Percentiles rank a stretch among this genome's conserved stretches.
These are phyloP conservation scores for Penicillium bialowiezense DNA, from an alignment of 495 filamentous ascomycete genomes.

Conservation along the genomic window DNA sequence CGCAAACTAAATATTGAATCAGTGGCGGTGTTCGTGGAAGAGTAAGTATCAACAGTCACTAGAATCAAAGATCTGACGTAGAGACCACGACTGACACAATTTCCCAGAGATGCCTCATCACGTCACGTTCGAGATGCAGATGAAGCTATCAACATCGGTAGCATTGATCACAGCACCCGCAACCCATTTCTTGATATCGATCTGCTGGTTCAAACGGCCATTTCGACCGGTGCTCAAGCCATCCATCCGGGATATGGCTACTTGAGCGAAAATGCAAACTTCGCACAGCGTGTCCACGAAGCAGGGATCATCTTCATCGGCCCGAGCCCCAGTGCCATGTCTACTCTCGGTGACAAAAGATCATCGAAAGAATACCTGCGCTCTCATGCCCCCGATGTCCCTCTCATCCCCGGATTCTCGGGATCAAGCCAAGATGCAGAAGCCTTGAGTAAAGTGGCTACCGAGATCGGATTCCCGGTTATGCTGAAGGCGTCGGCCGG, in stretches of 20 bases:
- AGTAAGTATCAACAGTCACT: constrained; percentile 19
- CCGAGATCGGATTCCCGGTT: constrained; percentile 76
- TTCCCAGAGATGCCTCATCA: constrained; percentile 17
- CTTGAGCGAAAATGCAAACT: constrained; percentile 50
- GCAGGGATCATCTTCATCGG: constrained; percentile 49
- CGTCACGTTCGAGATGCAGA: constrained; percentile 23
- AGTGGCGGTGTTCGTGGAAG: constrained; percentile 46
- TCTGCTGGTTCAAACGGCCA: constrained; percentile 71
- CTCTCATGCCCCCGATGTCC: constrained; percentile 63
- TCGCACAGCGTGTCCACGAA: constrained; percentile 42
- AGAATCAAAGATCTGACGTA: neutral
- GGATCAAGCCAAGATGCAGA: constrained; percentile 65
- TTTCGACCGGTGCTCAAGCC: constrained; percentile 65
- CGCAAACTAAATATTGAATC: constrained; percentile 36
- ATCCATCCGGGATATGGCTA: constrained; percentile 59
- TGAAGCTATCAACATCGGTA: constrained; percentile 21
- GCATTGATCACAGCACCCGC: constrained; percentile 10
- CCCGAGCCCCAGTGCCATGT: constrained; percentile 44
- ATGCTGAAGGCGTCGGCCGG: constrained; percentile 91
- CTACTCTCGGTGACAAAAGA: constrained; percentile 49
- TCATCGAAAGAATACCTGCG: constrained; percentile 31
- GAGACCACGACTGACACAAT: neutral
- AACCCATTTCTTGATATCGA: constrained; percentile 76
- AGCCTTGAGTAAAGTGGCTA: constrained; percentile 59
- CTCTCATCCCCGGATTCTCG: constrained; percentile 85